Evolutionary conservation across 768 basidiomycete genomes (phyloP).

Genomic region (Paxillus involutus): DNA sequence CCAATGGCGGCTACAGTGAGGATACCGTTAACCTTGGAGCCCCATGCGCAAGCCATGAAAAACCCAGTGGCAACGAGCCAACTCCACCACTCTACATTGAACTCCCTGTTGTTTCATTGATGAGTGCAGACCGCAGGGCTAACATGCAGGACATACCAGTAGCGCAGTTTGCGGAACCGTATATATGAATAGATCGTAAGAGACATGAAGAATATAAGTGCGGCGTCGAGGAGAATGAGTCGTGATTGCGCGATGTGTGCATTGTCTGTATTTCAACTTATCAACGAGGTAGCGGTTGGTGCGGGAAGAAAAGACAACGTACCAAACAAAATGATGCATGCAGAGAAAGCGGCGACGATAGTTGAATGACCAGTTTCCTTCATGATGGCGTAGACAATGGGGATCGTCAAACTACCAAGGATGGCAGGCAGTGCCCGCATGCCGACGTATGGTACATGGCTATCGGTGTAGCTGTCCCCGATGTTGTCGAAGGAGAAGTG

Average conservation of each 20-base stretch:
- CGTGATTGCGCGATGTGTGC: slow-evolving; percentile 96
- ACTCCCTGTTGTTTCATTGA: slow-evolving; percentile 57
- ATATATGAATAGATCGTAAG: slow-evolving; percentile 92
- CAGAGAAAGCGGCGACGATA: slow-evolving; percentile 87
- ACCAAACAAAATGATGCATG: slow-evolving; percentile 86
- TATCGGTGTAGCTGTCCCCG: slow-evolving; percentile 85
- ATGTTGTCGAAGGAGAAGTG: slow-evolving; percentile 93
- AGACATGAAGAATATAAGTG: slow-evolving; percentile 93
- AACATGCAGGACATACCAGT: slow-evolving; percentile 52
- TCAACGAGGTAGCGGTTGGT: background rate
- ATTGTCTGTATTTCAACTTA: slow-evolving; percentile 61
- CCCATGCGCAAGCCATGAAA: slow-evolving; percentile 95
- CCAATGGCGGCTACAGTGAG: slow-evolving; percentile 89
- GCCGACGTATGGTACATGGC: slow-evolving; percentile 91
- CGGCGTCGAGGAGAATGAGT: slow-evolving; percentile 92
- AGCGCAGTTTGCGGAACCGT: slow-evolving; percentile 92
- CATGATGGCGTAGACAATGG: slow-evolving; percentile 95
- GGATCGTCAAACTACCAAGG: slow-evolving; percentile 86
- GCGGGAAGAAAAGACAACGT: slow-evolving; percentile 27
- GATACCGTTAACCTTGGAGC: slow-evolving; percentile 96
- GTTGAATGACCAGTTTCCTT: slow-evolving; percentile 97
- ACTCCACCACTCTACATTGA: slow-evolving; percentile 88
- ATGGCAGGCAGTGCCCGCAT: slow-evolving; percentile 92
- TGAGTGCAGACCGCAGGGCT: background rate
- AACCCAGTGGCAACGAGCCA: slow-evolving; percentile 90